Base-by-base conservation (phyloP, 2,329 filamentous ascomycete genomes). In the Monilinia laxa region DNA sequence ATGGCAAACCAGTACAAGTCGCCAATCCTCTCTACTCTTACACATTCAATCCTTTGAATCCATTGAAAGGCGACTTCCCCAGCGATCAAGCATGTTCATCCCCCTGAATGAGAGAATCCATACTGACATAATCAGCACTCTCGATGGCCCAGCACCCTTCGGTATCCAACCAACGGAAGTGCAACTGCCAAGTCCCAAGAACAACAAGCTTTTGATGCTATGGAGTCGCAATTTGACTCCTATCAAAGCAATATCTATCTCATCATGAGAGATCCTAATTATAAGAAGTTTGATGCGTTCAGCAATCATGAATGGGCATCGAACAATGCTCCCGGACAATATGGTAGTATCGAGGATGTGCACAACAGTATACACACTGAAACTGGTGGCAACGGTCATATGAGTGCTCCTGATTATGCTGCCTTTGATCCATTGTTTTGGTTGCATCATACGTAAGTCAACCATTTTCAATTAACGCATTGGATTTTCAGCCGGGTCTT, bases 351-450 rank as follows among this genome's bases (percentile, higher is more conserved):
- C 38, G 87, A 90, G 74, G 82, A 85, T 3, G 78, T 90, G 4
- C 87, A 90, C 71, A 87, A 89, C 73, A 81, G 82, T 9, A 80
- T 90, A 58, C 87, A 90, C 83, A 52, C 80, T 84, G 5, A 89
- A 84, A 47, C 81, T 78, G 78, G 83, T 62, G 73, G 73, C 16
- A 53, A 28, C 31, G 89, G 90, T 2, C 90, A 93, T 28, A 90
- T 90, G 85, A 85, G 84, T 53, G 90, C 85, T 76, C 86, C 88
- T 42, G 85, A 87, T 23, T 89, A 90, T 71, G 90, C 91, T 1
- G 85, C 89, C 0, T 96, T 92, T 75, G 92, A 96, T 74, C 91
- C 91, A 0, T 79, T 91, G 16, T 75, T 75, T 82, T 69, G 71
- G 71, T 67, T 74, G 11, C 72, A 74, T 65, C 73, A 74, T 57